Evolutionary conservation across 768 basidiomycete genomes (phyloP).

Genomic region (Tricholoma matsutake): DNA sequence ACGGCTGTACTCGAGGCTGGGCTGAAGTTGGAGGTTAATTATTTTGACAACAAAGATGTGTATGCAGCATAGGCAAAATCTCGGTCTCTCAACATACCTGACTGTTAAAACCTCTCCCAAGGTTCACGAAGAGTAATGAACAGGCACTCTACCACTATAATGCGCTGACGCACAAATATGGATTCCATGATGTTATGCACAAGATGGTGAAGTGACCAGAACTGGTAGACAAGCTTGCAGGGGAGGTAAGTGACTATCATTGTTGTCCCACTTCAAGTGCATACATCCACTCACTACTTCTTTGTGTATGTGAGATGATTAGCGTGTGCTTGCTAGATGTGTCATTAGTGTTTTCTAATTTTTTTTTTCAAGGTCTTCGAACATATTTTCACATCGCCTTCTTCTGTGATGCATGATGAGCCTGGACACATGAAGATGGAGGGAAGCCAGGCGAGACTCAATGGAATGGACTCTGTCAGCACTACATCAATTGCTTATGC

Average conservation of each 20-base stretch:
- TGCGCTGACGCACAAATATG: background rate
- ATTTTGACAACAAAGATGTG: background rate
- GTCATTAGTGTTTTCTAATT: no score
- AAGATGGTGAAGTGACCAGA: background rate
- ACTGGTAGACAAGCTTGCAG: background rate
- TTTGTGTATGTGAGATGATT: no score
- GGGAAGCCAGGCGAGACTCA: no score
- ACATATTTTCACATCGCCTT: no score
- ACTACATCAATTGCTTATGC: no score
- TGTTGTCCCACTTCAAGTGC: background rate
- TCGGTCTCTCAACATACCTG: background rate
- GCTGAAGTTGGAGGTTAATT: background rate
- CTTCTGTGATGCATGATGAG: no score
- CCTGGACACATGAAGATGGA: no score
- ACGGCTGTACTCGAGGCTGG: background rate
- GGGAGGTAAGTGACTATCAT: background rate
- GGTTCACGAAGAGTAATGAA: background rate
- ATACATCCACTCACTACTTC: conserved; percentile 3
- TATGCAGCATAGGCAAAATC: background rate
- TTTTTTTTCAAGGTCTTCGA: no score
- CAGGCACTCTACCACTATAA: background rate
- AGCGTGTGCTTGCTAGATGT: no score
- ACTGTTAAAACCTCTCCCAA: background rate
- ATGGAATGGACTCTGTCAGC: no score
- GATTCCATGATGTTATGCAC: background rate